These are phyloP conservation scores for Ceratocystis cacaofunesta DNA, from an alignment of 2,329 filamentous ascomycete species.

Conservation along the genomic window DNA sequence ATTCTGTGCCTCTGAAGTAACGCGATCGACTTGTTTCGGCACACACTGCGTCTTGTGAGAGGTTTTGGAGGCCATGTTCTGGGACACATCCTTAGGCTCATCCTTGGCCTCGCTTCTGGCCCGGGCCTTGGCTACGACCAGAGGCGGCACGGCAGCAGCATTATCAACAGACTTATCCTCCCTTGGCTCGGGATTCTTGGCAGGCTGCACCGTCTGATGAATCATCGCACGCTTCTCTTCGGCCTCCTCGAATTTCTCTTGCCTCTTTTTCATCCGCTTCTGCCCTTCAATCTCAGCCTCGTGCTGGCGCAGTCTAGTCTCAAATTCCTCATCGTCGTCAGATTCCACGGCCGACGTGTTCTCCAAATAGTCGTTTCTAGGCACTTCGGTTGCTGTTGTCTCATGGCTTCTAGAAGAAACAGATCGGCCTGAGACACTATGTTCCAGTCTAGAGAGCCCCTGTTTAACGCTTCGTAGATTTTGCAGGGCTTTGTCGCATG, in stretches of 20 bases:
- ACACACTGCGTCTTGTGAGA: not conserved
- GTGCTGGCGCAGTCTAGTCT: slow-evolving; percentile 18
- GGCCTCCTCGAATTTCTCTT: not conserved
- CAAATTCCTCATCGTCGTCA: slow-evolving; percentile 18
- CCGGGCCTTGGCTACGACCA: not conserved
- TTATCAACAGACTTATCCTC: not conserved
- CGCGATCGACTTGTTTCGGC: not conserved
- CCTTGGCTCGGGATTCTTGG: not conserved
- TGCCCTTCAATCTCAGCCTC: slow-evolving; percentile 25
- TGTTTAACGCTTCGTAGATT: slow-evolving; percentile 3
- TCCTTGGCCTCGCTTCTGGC: not conserved
- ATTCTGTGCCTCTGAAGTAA: not conserved
- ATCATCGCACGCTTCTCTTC: not conserved
- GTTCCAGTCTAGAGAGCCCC: slow-evolving; percentile 3
- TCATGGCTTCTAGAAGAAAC: not conserved
- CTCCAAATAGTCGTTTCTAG: slow-evolving; percentile 17
- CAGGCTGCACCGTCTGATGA: not conserved
- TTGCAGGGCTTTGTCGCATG: slow-evolving; percentile 12
- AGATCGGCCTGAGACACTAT: not conserved
- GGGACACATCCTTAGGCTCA: not conserved
- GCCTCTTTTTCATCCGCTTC: not conserved
- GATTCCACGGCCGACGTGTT: slow-evolving; percentile 20
- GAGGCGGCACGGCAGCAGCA: not conserved
- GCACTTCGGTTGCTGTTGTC: not conserved
- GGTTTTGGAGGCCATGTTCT: not conserved